phyloP scores from a whole-genome alignment of 2,329 filamentous ascomycete genomes.

The Aspergillus carbonarius region DNA sequence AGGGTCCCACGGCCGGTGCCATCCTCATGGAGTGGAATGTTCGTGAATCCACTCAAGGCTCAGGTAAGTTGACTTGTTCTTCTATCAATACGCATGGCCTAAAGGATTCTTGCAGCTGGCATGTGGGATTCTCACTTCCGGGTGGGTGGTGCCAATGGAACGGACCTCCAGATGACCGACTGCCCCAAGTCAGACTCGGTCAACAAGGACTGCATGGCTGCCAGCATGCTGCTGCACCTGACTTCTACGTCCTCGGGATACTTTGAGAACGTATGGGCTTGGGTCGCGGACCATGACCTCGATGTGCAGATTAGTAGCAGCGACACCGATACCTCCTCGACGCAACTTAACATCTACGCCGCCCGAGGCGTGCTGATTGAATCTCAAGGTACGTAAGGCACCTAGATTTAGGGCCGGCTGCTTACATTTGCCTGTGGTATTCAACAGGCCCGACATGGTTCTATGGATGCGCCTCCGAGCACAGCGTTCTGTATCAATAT shows the following conservation, averaged over 20 bases:
- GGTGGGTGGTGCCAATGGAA: conserved; percentile 39
- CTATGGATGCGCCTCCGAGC: too few relatives aligned
- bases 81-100: too few relatives aligned
- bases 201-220: conserved; percentile 28
- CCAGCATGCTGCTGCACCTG: conserved; percentile 61
- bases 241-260: conserved; percentile 51
- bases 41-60: conserved; percentile 28
- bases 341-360: too few relatives aligned
- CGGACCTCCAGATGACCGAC: conserved; percentile 27
- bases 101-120: conserved; percentile 13
- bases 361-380: too few relatives aligned
- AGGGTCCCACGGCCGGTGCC: conserved; percentile 35
- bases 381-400: too few relatives aligned
- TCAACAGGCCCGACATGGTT: too few relatives aligned
- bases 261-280: conserved; percentile 35
- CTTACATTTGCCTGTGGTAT: too few relatives aligned
- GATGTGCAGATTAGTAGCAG: too few relatives aligned
- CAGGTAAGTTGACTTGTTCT: too few relatives aligned
- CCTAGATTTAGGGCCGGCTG: too few relatives aligned
- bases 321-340: too few relatives aligned
- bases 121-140: conserved; percentile 38
- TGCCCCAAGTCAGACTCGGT: conserved; percentile 29
- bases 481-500: too few relatives aligned
- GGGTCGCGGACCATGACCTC: conserved; percentile 11
- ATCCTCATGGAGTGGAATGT: conserved; percentile 41